These are phyloP conservation scores for Strobilomyces confusus DNA, from an alignment of 768 basidiomycete species.

Conservation along the genomic window DNA sequence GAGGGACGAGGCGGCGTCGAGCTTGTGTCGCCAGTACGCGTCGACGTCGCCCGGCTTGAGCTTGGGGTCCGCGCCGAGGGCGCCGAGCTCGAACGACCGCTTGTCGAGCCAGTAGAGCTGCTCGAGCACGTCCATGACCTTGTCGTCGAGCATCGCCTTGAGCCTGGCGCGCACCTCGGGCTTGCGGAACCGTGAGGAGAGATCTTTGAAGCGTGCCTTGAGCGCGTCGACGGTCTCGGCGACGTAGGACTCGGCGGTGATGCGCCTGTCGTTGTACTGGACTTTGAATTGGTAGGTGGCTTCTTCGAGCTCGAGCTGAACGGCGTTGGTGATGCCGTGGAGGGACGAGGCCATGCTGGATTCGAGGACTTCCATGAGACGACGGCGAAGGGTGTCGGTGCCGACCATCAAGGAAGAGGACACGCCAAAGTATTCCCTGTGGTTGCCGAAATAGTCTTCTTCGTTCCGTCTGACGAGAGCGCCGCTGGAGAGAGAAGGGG, in stretches of 20 bases:
- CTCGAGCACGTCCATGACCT: constrained; percentile 95
- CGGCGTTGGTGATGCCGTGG: constrained; percentile 94
- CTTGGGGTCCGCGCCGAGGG: constrained; percentile 64
- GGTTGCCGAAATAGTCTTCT: constrained; percentile 60
- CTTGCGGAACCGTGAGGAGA: constrained; percentile 80
- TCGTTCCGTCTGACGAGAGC: constrained; percentile 55
- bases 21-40: constrained; percentile 93
- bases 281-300: constrained; percentile 99
- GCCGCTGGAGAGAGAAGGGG: constrained; percentile 45
- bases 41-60: constrained; percentile 75
- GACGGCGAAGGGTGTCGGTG: constrained; percentile 81
- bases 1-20: constrained; percentile 88
- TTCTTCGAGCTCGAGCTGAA: constrained; percentile 95
- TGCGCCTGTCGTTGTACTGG: constrained; percentile 92
- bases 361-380: constrained; percentile 96
- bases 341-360: constrained; percentile 96
- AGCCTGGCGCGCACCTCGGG: constrained; percentile 85
- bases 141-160: constrained; percentile 91
- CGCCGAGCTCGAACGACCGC: constrained; percentile 69
- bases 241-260: constrained; percentile 94
- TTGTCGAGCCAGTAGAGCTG: constrained; percentile 97
- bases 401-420: constrained; percentile 80
- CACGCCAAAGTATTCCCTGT: constrained; percentile 58
- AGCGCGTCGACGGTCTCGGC: constrained; percentile 94
- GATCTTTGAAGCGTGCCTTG: constrained; percentile 85